phyloP scores from a whole-genome alignment of 331 rosid genomes.

The Malus hybrid region DNA sequence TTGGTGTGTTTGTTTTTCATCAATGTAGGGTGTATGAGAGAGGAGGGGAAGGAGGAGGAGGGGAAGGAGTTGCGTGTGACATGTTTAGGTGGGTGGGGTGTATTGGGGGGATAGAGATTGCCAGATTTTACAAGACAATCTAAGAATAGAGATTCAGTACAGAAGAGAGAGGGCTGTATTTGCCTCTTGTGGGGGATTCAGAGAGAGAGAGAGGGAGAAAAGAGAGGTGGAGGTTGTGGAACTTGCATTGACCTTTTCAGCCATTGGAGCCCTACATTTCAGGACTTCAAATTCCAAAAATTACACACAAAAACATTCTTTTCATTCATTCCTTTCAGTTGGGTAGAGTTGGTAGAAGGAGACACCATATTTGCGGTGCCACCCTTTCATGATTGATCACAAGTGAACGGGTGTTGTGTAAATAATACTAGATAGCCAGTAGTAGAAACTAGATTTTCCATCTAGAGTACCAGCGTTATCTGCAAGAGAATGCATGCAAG shows the following conservation, averaged over 20 bases:
- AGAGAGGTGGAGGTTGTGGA: neutral
- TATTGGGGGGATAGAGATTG: conserved; percentile 12
- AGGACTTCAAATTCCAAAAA: neutral
- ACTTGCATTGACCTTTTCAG: conserved; percentile 11
- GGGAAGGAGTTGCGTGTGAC: conserved; percentile 9
- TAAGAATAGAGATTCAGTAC: conserved; percentile 31
- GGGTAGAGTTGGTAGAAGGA: neutral
- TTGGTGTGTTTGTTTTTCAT: conserved; percentile 14
- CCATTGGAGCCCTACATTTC: conserved; percentile 2
- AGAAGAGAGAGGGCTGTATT: neutral
- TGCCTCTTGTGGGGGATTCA: neutral
- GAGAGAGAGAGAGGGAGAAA: neutral
- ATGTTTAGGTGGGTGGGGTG: conserved; percentile 7
- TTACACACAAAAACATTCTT: neutral
- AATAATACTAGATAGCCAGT: neutral
- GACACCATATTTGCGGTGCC: neutral
- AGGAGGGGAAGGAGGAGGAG: neutral
- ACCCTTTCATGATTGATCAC: neutral
- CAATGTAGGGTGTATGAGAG: neutral
- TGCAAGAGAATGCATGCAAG: neutral
- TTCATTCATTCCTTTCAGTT: neutral
- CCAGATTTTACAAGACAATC: conserved; percentile 27
- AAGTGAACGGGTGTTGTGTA: neutral
- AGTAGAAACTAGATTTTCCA: neutral
- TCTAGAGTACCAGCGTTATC: neutral